Evolutionary conservation across 805 yeast species (phyloP), one percentile per base, ranked within the genome.

Genomic region (Saturnispora quitensis): DNA sequence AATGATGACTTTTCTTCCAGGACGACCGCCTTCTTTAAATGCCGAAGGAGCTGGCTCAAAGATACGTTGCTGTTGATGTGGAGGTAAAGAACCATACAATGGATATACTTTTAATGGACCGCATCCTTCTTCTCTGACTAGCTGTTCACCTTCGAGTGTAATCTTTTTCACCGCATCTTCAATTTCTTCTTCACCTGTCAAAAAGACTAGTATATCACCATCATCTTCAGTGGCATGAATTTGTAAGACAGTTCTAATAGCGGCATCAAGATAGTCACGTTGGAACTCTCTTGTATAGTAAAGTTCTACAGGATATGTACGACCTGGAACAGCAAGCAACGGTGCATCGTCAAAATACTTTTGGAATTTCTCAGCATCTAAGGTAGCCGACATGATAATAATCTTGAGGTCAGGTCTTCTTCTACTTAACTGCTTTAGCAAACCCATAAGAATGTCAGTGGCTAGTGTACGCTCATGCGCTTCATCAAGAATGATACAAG

Each of bases 381-480:
- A 73, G 0, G 99, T 93, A 27, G 99, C 99, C 48, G 98, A 90
- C 98, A 91, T 91, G 65, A 91, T 82, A 57, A 91, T 89, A 60
- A 91, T 78, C 67, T 93, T 93, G 63, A 91, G 75, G 63, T 91
- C 97, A 20, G 88, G 83, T 68, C 98, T 80, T 68, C 95, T 78
- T 35, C 68, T 60, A 28, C 88, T 78, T 45, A 91, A 83, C 64
- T 89, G 87, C 67, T 91, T 91, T 62, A 91, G 70, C 55, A 91
- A 73, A 55, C 98, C 98, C 98, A 91, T 91, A 58, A 91, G 73
- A 54, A 91, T 91, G 77, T 91, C 99, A 0, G 99, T 91, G 35
- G 98, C 89, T 60, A 91, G 75, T 0, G 99, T 93, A 68, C 99
- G 84, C 70, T 91, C 99, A 73, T 91, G 99, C 45, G 98, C 98